Evolutionary conservation across 2,329 filamentous ascomycete species (phyloP), one percentile per base, ranked within the genome.

Genomic region (Pestalotiopsis sp.): DNA sequence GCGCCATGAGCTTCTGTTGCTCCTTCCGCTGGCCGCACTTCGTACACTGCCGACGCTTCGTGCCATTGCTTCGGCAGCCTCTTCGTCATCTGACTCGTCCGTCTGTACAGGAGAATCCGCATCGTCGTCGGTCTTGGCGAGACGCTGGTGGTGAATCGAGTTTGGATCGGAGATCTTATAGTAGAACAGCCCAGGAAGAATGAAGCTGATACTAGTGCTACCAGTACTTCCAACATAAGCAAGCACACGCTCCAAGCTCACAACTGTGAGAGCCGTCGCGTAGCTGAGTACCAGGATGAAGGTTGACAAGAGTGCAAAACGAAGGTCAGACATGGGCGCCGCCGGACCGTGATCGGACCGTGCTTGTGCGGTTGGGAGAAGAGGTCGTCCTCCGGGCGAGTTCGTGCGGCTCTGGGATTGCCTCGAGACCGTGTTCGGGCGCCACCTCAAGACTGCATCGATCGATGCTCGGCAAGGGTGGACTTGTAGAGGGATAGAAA

Each of bases 121-220:
- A 72, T 95, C 93, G 74, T 98, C 96, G 73, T 98, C 94, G 76
- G 96, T 94, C 79, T 98, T 98, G 71, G 94, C 84, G 11, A 98
- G 84, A 14, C 92, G 89, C 78, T 97, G 95, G 75, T 98, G 94
- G 71, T 95, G 90, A 36, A 91, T 87, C 59, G 93, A 95, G 67
- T 97, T 92, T 0, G 96, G 96, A 27, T 93, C 90, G 13, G 94
- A 97, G 70, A 99, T 98, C 81, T 98, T 98, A 83, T 98, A 99
- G 81, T 98, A 99, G 80, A 99, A 99, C 4, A 99, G 82, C 0
- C 96, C 96, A 0, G 96, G 96, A 0, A 99, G 86, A 72, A 99
- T 98, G 79, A 99, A 99, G 70, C 93, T 97, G 75, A 99, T 99
- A 70, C 93, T 94, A 0, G 96, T 99, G 65, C 92, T 95, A 66